Conservation (phyloP, 2,329 filamentous ascomycete genomes). For the Amauroascus verrucosus region DNA sequence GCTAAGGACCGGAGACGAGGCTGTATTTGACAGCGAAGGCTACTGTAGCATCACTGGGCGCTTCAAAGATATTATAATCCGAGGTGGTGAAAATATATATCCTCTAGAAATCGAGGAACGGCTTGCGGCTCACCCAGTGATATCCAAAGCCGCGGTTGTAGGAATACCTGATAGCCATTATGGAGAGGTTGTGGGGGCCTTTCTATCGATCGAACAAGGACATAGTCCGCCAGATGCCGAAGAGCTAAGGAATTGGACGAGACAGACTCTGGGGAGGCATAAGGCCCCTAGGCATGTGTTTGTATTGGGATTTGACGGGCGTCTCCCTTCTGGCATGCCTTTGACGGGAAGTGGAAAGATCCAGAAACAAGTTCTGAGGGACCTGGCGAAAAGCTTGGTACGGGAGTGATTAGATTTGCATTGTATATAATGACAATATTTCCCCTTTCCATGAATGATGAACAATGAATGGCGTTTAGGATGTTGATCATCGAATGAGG, state of each 20-base stretch:
- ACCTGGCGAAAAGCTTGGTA: constrained; percentile 34
- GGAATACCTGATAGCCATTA: constrained; percentile 61
- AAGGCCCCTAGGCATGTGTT: constrained; percentile 66
- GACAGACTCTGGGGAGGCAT: constrained; percentile 51
- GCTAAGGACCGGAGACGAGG: constrained; percentile 56
- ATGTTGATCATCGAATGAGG: neutral
- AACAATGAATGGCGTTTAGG: too few species aligned
- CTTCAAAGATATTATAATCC: constrained; percentile 71
- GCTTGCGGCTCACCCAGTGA: constrained; percentile 52
- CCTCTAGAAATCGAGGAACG: constrained; percentile 67
- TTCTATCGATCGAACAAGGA: constrained; percentile 35
- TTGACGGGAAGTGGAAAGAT: constrained; percentile 65
- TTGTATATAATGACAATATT: too few species aligned
- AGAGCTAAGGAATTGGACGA: constrained; percentile 54
- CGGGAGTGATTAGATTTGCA: constrained; percentile 25
- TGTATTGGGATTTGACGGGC: constrained; percentile 56
- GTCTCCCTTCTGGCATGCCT: constrained; percentile 43
- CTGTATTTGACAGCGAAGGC: constrained; percentile 45
- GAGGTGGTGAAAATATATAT: constrained; percentile 64
- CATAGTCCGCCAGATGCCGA: constrained; percentile 38
- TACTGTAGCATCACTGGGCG: constrained; percentile 65
- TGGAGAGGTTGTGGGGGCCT: constrained; percentile 62
- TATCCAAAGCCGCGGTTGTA: constrained; percentile 57
- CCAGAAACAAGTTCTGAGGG: constrained; percentile 50
- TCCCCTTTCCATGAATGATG: too few species aligned